A percentile compares a stretch with the other conserved stretches of the same genome.
phyloP scores from a whole-genome alignment of 257 asterid genomes.

The Nemophila menziesii region DNA sequence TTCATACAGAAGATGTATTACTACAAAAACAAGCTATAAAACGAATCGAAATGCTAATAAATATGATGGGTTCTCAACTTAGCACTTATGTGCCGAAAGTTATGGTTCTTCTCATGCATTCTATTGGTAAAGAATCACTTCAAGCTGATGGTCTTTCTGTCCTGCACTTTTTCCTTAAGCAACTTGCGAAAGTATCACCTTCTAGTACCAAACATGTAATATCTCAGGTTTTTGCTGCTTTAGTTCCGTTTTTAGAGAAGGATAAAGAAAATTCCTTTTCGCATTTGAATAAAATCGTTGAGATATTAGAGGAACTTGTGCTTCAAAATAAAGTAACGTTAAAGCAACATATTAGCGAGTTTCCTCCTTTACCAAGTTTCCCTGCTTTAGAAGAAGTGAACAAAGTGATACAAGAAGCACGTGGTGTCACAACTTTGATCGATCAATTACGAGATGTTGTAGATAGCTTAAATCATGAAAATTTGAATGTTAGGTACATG shows the following conservation, averaged over 20 bases:
- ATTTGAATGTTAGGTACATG: constrained; percentile 90
- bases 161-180: constrained; percentile 72
- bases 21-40: constrained; percentile 80
- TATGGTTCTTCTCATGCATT: constrained; percentile 98
- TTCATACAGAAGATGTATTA: constrained; percentile 54
- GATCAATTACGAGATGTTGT: constrained; percentile 77
- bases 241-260: constrained; percentile 81
- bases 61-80: constrained; percentile 84
- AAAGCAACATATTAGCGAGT: constrained; percentile 71
- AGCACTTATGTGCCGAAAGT: constrained; percentile 84
- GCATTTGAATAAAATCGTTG: constrained; percentile 54
- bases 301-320: constrained; percentile 88
- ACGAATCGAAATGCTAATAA: constrained; percentile 79
- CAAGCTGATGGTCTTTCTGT: constrained; percentile 76
- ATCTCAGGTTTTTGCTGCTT: constrained; percentile 97
- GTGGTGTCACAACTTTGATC: constrained; percentile 59
- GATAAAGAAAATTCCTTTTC: constrained; percentile 46
- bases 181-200: constrained; percentile 65
- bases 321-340: constrained; percentile 54
- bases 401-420: constrained; percentile 74
- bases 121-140: constrained; percentile 71
- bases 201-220: constrained; percentile 80
- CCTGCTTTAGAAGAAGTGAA: constrained; percentile 75
- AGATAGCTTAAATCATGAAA: constrained; percentile 85
- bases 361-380: constrained; percentile 82